Base-by-base conservation (phyloP, 768 basidiomycete genomes). In the Mycena maculata region DNA sequence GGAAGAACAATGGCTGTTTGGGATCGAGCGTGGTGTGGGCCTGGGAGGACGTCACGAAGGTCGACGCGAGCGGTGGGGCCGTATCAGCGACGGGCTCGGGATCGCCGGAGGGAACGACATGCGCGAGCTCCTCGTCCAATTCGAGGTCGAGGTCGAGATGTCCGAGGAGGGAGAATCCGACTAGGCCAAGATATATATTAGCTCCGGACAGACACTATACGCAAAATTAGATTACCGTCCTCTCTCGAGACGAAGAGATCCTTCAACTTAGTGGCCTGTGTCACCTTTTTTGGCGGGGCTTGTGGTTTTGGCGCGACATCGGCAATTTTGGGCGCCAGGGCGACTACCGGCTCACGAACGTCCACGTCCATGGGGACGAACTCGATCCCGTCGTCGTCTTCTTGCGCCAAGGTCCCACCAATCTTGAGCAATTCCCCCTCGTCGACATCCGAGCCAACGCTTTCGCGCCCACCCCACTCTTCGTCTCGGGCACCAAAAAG, bases 121-220 rank as follows among this genome's bases (percentile, higher is more conserved):
- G 57, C 11, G 50, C 45, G 9, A 71, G 52, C 13, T 63, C 55
- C n/a, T 87, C 85, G 56, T 92, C 90, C 18, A 92, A 80, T 49
- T 91, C 91, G 33, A 89, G 80, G 65, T 94, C 92, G 23, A 94
- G 81, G 53, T 92, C 89, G 38, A 94, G 85, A 67, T 93, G 89
- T 0, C 85, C 86, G 6, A 94, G 82, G n/a, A 94, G 81, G 13
- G 93, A 93, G 77, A 94, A 94, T 23, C 87, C 86, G 7, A 69
- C 44, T 36, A n/a, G 25, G 2, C 55, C 12, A n/a, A n/a, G n/a
- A 54, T 11, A 36, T n/a, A 59, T 56, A 41, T 42, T 61, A 2
- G 27, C 33, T 56, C 12, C 57, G 52, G 59, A 56, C 12, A 53
- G n/a, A n/a, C n/a, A n/a, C n/a, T n/a, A n/a, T n/a, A n/a, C n/a